Evolutionary conservation across 2,329 filamentous ascomycete genomes (phyloP).

Genomic region (Cladophialophora immunda): DNA sequence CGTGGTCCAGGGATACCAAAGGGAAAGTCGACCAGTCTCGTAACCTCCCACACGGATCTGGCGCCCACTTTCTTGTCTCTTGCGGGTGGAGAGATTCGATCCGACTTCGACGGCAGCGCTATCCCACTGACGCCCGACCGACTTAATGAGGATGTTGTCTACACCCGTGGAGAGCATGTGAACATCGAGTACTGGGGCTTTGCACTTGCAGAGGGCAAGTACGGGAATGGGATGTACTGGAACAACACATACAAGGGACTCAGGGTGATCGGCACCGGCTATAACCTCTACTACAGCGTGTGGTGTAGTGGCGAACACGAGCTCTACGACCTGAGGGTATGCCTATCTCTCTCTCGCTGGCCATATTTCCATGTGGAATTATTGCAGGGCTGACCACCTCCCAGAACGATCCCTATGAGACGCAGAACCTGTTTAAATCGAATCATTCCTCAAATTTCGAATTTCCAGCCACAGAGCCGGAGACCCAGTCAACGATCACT

Average conservation of each 20-base stretch:
- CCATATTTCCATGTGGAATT: not conserved
- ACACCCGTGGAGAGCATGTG: slow-evolving; percentile 61
- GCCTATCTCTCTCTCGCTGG: not conserved
- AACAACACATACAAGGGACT: slow-evolving; percentile 51
- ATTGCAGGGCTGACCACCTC: not conserved
- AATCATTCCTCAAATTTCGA: slow-evolving; percentile 20
- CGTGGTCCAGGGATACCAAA: slow-evolving; percentile 64
- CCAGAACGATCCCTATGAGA: slow-evolving; percentile 49
- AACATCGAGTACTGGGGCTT: slow-evolving; percentile 67
- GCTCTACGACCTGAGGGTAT: slow-evolving; percentile 50
- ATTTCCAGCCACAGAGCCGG: not conserved
- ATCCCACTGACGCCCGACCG: slow-evolving; percentile 51
- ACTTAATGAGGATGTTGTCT: slow-evolving; percentile 39
- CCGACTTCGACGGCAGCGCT: slow-evolving; percentile 66
- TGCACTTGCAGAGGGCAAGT: slow-evolving; percentile 45
- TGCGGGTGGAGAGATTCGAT: slow-evolving; percentile 43
- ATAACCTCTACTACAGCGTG: slow-evolving; percentile 52
- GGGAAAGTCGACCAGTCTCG: slow-evolving; percentile 53
- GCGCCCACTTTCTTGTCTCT: slow-evolving; percentile 66
- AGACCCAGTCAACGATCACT: not conserved
- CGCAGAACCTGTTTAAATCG: slow-evolving; percentile 44
- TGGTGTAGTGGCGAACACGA: slow-evolving; percentile 54
- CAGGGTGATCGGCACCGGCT: slow-evolving; percentile 47
- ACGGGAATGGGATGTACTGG: slow-evolving; percentile 31
- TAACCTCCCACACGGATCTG: slow-evolving; percentile 71